Percentiles rank a stretch among this genome's conserved stretches.
These are phyloP conservation scores for Alternaria angustiovoidea DNA, from an alignment of 2,329 filamentous ascomycete genomes.

Conservation along the genomic window DNA sequence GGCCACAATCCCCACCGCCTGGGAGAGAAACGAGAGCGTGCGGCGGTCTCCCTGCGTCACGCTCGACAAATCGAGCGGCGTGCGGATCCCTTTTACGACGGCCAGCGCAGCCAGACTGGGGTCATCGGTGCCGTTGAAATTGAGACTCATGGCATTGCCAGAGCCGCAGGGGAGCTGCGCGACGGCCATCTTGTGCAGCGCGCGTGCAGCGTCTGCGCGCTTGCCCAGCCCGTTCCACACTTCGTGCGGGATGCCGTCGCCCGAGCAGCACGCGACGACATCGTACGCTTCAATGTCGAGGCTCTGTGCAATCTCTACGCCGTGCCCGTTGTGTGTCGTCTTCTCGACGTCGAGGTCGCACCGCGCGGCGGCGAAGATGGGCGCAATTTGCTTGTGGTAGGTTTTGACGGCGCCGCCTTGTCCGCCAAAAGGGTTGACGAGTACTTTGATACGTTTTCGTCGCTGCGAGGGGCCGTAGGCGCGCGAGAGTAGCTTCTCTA, in stretches of 20 bases:
- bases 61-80: conserved; percentile 83
- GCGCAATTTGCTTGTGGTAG: conserved; percentile 78
- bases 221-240: conserved; percentile 91
- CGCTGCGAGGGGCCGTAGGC: conserved; percentile 75
- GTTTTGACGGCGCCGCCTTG: conserved; percentile 77
- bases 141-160: conserved; percentile 92
- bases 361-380: conserved; percentile 81
- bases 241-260: conserved; percentile 90
- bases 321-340: conserved; percentile 79
- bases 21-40: conserved; percentile 87
- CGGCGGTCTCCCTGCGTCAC: conserved; percentile 81
- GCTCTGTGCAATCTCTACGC: conserved; percentile 75
- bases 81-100: conserved; percentile 87
- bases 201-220: conserved; percentile 75
- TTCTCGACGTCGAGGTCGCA: conserved; percentile 77
- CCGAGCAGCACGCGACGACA: conserved; percentile 86
- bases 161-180: conserved; percentile 90
- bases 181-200: conserved; percentile 79
- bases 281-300: conserved; percentile 84
- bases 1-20: conserved; percentile 87
- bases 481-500: conserved; percentile 68
- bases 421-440: conserved; percentile 91
- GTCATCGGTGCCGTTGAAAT: conserved; percentile 81
- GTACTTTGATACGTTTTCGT: conserved; percentile 81
- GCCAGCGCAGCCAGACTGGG: conserved; percentile 79